Base-by-base conservation (phyloP, 805 yeast species). In the Lachancea quebecensis region DNA sequence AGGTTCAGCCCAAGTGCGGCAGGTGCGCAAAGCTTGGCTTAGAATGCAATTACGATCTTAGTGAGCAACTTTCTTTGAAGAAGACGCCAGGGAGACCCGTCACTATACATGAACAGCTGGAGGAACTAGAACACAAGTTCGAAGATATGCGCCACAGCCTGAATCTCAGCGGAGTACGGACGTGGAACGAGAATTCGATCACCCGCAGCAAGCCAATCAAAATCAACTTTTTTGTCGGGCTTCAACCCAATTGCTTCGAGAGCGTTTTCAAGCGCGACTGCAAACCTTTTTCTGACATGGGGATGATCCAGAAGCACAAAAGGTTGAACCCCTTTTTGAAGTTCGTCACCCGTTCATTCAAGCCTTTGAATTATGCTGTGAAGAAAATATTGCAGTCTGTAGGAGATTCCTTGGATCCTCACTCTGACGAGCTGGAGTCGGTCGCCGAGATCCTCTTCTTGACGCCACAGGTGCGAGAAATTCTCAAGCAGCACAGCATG, bases 1-100 rank as follows among this genome's bases (percentile, higher is more conserved):
- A 74, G 52, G 54, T 51, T 8, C 67, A 65, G 45, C 79, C 79
- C 1, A 58, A 65, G 2, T 74, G 79, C 53, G 69, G 73, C 1
- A 54, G 65, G n/a, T 74, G 79, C 48, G 38, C 42, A 14, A 47
- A 47, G 34, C n/a, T 40, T 8, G 35, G 35, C 11, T 11, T 44
- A 3, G 37, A 34, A 3, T 48, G 48, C 29, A 15, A 35, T 12
- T 44, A 48, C 29, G 48, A 48, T 28, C 31, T 14, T 16, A 11
- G 37, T 28, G 41, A 42, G 25, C 39, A 35, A 10, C 8, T 29
- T 11, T 15, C 28, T 15, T 35, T 21, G 12, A 35, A 35, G 12
- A 12, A 16, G 11, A 8, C 10, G 38, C 11, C 5, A n/a, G 9
- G 15, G 9, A 31, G 33, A 17, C 38, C 41, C 2, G 21, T 25